Conservation (phyloP, 2,329 filamentous ascomycete genomes). For the Pyrenophora graminea region DNA sequence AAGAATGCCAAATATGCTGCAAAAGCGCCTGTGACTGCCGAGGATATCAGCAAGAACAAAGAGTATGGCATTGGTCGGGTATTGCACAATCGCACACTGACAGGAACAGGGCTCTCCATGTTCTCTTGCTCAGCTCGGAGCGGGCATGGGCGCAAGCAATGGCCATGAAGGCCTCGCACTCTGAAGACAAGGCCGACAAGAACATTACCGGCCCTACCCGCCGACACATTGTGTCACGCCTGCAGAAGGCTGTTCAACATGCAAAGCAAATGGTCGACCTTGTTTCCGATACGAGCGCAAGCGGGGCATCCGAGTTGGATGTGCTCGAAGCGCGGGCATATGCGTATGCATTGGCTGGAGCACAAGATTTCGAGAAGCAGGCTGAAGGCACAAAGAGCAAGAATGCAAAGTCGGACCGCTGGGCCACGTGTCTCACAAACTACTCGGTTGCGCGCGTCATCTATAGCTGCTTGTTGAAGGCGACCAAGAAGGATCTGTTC, state of each 20-base stretch:
- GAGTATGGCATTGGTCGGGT: conserved; percentile 61
- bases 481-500: conserved; percentile 74
- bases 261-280: conserved; percentile 70
- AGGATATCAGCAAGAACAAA: conserved; percentile 73
- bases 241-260: conserved; percentile 75
- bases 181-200: conserved; percentile 71
- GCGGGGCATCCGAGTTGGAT: conserved; percentile 70
- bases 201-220: conserved; percentile 78
- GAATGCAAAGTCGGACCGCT: conserved; percentile 57
- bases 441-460: conserved; percentile 80
- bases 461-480: conserved; percentile 74
- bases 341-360: conserved; percentile 73
- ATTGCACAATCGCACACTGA: conserved; percentile 1
- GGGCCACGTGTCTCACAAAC: conserved; percentile 75
- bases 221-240: conserved; percentile 84
- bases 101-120: conserved; percentile 37
- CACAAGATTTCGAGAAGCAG: conserved; percentile 83
- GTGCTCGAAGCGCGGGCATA: conserved; percentile 87
- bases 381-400: conserved; percentile 49
- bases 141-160: conserved; percentile 95
- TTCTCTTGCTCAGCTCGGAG: conserved; percentile 86
- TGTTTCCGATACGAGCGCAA: conserved; percentile 65
- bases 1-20: conserved; percentile 84
- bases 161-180: conserved; percentile 85
- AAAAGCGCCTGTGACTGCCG: conserved; percentile 71